These are phyloP conservation scores for Chaetomium strumarium DNA, from an alignment of 2,329 filamentous ascomycete species.

Conservation along the genomic window DNA sequence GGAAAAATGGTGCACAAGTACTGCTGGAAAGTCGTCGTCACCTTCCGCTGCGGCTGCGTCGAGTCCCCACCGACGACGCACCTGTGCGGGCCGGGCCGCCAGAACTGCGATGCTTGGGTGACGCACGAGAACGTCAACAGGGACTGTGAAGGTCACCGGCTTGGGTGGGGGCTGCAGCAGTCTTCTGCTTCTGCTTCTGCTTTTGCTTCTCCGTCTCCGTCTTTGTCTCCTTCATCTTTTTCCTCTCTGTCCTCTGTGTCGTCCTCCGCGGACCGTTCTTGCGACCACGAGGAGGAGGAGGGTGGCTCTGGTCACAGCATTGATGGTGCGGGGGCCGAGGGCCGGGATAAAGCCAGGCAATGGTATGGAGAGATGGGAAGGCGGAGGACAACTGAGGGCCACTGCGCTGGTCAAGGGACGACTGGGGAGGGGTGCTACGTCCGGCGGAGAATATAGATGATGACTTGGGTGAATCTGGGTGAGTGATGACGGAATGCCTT, in stretches of 20 bases:
- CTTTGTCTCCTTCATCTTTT: no score
- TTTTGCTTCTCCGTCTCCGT: background rate
- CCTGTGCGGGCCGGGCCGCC: conserved; percentile 12
- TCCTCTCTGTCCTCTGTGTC: background rate
- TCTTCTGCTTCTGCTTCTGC: background rate
- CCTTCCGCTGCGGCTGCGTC: conserved; percentile 22
- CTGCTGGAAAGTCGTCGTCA: conserved; percentile 23
- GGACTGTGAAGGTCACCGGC: conserved; percentile 17
- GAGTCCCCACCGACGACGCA: conserved; percentile 14
- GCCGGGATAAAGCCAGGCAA: no score
- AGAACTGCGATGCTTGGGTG: conserved; percentile 18
- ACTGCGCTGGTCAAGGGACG: no score
- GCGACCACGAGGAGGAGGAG: background rate
- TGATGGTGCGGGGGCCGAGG: background rate
- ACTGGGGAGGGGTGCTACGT: no score
- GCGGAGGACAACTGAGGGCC: no score
- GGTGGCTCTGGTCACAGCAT: no score
- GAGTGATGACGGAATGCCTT: no score
- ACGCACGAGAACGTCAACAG: conserved; percentile 14
- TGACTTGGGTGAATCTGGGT: no score
- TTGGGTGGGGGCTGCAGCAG: background rate
- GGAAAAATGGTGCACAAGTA: conserved; percentile 7
- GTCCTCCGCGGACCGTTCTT: background rate
- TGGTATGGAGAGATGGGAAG: no score
- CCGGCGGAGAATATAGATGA: no score